Percentiles rank a stretch among this genome's conserved stretches.
Evolutionary conservation across 2,329 filamentous ascomycete species (phyloP).

Genomic region (Exserohilum rostratum): DNA sequence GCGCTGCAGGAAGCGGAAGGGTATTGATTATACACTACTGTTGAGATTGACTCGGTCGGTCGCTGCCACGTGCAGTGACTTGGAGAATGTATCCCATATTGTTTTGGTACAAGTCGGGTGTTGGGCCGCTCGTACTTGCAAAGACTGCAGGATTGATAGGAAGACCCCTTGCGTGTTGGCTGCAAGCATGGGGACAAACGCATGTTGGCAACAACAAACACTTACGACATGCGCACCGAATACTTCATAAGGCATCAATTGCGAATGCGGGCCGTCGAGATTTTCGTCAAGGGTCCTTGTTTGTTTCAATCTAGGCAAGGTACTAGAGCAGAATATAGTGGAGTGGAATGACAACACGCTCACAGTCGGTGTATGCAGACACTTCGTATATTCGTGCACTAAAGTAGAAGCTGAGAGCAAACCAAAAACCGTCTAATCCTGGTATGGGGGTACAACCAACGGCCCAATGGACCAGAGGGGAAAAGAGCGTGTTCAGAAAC

Average conservation of each 20-base stretch:
- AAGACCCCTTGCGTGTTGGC: neutral
- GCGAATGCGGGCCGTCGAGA: slow-evolving; percentile 1
- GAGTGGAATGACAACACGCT: slow-evolving; percentile 1
- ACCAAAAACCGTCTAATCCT: slow-evolving; percentile 6
- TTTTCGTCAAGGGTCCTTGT: slow-evolving; percentile 1
- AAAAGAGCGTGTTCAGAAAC: slow-evolving; percentile 14
- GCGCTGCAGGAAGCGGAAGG: slow-evolving; percentile 4
- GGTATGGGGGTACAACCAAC: slow-evolving; percentile 6
- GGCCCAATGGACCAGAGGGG: slow-evolving; percentile 8
- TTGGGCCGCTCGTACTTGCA: neutral
- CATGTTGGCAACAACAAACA: neutral
- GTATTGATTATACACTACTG: slow-evolving; percentile 5
- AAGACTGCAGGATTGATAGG: neutral
- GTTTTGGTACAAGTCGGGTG: slow-evolving; percentile 6
- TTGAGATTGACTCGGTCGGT: slow-evolving; percentile 13
- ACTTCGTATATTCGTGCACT: slow-evolving; percentile 3
- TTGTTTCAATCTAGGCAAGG: slow-evolving; percentile 6
- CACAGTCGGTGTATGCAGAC: slow-evolving; percentile 1
- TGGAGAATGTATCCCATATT: slow-evolving; percentile 9
- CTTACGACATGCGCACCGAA: neutral
- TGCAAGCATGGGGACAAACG: neutral
- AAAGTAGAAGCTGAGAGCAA: slow-evolving; percentile 1
- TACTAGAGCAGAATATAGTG: neutral
- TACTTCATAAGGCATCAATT: slow-evolving; percentile 1
- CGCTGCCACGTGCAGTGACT: slow-evolving; percentile 19